These are phyloP conservation scores for Flaveria linearis DNA, from an alignment of 129 eudicot species.

Conservation along the genomic window DNA sequence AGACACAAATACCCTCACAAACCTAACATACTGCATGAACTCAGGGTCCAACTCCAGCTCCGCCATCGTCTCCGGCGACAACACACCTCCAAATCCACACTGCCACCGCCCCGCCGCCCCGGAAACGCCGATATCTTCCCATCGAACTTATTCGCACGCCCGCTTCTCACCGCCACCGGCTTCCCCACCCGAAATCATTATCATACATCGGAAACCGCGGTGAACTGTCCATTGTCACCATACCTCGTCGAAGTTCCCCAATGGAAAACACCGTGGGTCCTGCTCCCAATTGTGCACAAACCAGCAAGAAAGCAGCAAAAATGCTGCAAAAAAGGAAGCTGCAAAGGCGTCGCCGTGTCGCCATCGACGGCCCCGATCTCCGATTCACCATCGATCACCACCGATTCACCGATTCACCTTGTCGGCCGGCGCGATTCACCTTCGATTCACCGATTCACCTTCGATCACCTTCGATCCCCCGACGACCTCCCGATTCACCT, in stretches of 20 bases:
- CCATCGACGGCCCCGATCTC: no score
- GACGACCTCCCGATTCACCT: no score
- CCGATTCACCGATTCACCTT: no score
- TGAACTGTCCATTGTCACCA: conserved; percentile 90
- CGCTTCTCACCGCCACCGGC: conserved; percentile 77
- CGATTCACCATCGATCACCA: no score
- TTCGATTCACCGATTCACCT: no score
- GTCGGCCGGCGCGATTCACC: no score
- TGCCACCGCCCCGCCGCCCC: conserved; percentile 67
- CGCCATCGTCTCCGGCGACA: conserved; percentile 83
- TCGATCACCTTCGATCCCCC: no score
- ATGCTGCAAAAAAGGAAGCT: no score
- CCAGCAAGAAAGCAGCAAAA: no score
- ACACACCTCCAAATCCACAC: conserved; percentile 88
- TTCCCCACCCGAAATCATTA: conserved; percentile 87
- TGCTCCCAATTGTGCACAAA: conserved; percentile 53
- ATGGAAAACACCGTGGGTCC: conserved; percentile 71
- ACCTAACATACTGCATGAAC: conserved; percentile 76
- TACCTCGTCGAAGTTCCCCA: conserved; percentile 91
- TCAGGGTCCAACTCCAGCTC: conserved; percentile 65
- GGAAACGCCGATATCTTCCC: conserved; percentile 95
- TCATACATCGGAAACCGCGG: conserved; percentile 92
- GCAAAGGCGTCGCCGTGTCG: no score
- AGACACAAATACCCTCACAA: no score
- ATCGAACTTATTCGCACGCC: conserved; percentile 80